Percentiles rank a stretch among this genome's conserved stretches.
Evolutionary conservation across 106 monocot species (phyloP).

Genomic region (Dendrobium nobile): DNA sequence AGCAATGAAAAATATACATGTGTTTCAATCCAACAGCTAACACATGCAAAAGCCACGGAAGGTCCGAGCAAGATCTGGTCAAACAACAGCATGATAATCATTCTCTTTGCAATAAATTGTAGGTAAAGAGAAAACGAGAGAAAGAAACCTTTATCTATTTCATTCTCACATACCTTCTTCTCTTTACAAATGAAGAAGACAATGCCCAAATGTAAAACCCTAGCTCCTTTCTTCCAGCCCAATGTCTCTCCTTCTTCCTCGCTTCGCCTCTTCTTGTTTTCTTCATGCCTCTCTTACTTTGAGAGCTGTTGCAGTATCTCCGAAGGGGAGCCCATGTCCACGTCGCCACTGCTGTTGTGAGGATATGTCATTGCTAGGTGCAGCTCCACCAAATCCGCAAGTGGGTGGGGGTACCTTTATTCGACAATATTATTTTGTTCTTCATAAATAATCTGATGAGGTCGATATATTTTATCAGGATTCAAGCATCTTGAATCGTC

Average conservation of each 20-base stretch:
- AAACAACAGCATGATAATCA: too few relatives aligned
- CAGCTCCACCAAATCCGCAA: conserved; percentile 35
- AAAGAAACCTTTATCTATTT: too few relatives aligned
- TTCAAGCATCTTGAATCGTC: conserved; percentile 56
- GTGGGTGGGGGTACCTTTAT: conserved; percentile 75
- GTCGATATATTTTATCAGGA: conserved; percentile 69
- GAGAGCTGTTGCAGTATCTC: neutral
- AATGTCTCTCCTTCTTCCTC: neutral
- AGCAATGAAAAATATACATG: too few relatives aligned
- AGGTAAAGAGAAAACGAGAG: too few relatives aligned
- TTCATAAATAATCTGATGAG: conserved; percentile 43
- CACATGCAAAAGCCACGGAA: too few relatives aligned
- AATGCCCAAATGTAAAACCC: too few relatives aligned
- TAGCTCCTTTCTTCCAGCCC: too few relatives aligned
- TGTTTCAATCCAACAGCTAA: too few relatives aligned
- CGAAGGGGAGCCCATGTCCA: neutral
- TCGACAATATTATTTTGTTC: conserved; percentile 65
- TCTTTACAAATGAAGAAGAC: too few relatives aligned
- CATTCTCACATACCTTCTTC: too few relatives aligned
- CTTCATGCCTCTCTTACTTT: neutral
- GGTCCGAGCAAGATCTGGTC: too few relatives aligned
- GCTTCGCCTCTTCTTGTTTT: neutral
- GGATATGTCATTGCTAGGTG: conserved; percentile 41
- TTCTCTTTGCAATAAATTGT: too few relatives aligned
- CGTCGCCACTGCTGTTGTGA: neutral